Conservation (phyloP, 495 filamentous ascomycete species). For the Ascobolus immersus region DNA sequence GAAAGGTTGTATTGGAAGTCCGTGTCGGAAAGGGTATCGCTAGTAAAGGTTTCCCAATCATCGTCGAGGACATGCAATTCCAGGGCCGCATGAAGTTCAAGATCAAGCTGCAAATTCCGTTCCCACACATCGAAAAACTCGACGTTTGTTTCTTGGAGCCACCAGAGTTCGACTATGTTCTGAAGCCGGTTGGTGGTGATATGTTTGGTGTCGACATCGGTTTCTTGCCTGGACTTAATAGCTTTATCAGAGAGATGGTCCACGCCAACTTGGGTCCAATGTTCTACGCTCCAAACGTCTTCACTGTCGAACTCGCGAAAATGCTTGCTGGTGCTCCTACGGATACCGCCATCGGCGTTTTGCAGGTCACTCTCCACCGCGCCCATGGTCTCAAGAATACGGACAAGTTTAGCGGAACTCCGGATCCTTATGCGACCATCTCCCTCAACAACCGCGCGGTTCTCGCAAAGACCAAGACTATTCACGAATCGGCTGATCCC, state of each 20-base stretch:
- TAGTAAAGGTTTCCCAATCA: conserved; percentile 87
- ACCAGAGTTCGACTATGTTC: conserved; percentile 75
- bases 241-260: conserved; percentile 86
- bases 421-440: conserved; percentile 76
- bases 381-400: conserved; percentile 81
- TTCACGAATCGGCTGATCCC: conserved; percentile 63
- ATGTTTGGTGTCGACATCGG: conserved; percentile 94
- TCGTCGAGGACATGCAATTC: conserved; percentile 93
- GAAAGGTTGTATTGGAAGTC: conserved; percentile 77
- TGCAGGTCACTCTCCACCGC: conserved; percentile 74
- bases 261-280: conserved; percentile 79
- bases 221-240: conserved; percentile 82
- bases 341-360: conserved; percentile 83
- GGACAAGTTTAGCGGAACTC: conserved; percentile 76
- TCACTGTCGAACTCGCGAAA: conserved; percentile 95
- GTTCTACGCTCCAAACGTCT: conserved; percentile 88
- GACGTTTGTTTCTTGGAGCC: conserved; percentile 20
- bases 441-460: conserved; percentile 58
- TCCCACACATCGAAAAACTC: conserved; percentile 39
- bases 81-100: conserved; percentile 86
- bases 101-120: conserved; percentile 84
- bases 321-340: conserved; percentile 88
- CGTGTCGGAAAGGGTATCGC: conserved; percentile 81
- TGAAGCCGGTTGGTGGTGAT: conserved; percentile 91
- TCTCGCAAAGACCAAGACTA: conserved; percentile 67